Percentiles rank a stretch among this genome's conserved stretches.
Evolutionary conservation across 441 rosid genomes (phyloP).

Genomic region (Erodium trifolium): DNA sequence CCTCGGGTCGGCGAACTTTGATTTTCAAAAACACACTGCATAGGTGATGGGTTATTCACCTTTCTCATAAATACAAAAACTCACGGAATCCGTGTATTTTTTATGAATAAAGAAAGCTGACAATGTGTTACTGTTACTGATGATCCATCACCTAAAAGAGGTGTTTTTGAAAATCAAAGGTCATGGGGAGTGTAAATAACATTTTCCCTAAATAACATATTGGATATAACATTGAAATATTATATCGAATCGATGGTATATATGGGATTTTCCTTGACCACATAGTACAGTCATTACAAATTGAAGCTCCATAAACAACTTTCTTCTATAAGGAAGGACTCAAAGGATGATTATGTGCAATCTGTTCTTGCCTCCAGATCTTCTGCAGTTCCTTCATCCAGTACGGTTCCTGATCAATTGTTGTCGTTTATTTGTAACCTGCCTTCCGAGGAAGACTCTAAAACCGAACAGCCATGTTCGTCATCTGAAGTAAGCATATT

Average conservation of each 20-base stretch:
- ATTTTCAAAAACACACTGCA: too few relatives aligned
- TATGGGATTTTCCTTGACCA: slow-evolving; percentile 33
- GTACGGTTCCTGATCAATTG: slow-evolving; percentile 45
- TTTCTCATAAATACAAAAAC: too few relatives aligned
- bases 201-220: too few relatives aligned
- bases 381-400: slow-evolving; percentile 35
- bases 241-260: background rate
- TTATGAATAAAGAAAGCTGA: too few relatives aligned
- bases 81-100: too few relatives aligned
- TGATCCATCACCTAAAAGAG: too few relatives aligned
- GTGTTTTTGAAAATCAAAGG: too few relatives aligned
- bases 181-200: too few relatives aligned
- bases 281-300: slow-evolving; percentile 34
- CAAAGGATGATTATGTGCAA: slow-evolving; percentile 36
- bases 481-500: slow-evolving; percentile 20
- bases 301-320: slow-evolving; percentile 37
- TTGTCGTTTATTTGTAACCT: slow-evolving; percentile 46
- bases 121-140: too few relatives aligned
- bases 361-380: slow-evolving; percentile 41
- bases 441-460: slow-evolving; percentile 27
- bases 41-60: too few relatives aligned
- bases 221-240: background rate
- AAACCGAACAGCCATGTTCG: slow-evolving; percentile 25
- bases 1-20: too few relatives aligned
- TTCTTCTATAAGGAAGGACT: slow-evolving; percentile 43